Percentiles rank a stretch among this genome's conserved stretches.
Evolutionary conservation across 164 flowering plant species (phyloP).

Genomic region (Berberis thunbergii): DNA sequence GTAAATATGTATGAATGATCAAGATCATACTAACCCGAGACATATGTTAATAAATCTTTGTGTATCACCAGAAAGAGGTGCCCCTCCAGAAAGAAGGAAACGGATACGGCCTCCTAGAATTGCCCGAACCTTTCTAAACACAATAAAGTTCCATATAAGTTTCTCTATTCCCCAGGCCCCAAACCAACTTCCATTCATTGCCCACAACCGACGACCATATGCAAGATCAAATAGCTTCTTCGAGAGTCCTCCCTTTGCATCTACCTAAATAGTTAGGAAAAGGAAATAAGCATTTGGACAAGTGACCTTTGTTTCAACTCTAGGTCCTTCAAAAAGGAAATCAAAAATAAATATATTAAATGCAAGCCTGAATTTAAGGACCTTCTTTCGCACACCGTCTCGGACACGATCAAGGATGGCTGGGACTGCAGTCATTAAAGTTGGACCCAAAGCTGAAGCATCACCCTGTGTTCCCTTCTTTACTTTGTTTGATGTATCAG

Average conservation of each 20-base stretch:
- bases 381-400: slow-evolving; percentile 90
- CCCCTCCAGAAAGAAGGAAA: slow-evolving; percentile 91
- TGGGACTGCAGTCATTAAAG: slow-evolving; percentile 90
- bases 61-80: slow-evolving; percentile 95
- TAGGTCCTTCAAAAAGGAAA: slow-evolving; percentile 1
- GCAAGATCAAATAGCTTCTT: slow-evolving; percentile 73
- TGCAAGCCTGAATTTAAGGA: slow-evolving; percentile 13
- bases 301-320: background rate
- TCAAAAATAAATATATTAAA: background rate
- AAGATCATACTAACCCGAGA: slow-evolving; percentile 59
- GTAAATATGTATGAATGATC: background rate
- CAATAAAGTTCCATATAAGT: slow-evolving; percentile 66
- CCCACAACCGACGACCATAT: slow-evolving; percentile 70
- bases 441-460: slow-evolving; percentile 67
- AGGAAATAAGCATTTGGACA: background rate
- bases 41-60: slow-evolving; percentile 97
- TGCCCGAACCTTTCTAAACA: slow-evolving; percentile 76
- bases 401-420: slow-evolving; percentile 98
- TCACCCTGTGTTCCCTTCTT: slow-evolving; percentile 93
- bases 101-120: slow-evolving; percentile 86
- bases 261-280: slow-evolving; percentile 42
- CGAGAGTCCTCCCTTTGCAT: slow-evolving; percentile 76
- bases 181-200: slow-evolving; percentile 93
- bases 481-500: slow-evolving; percentile 86
- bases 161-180: slow-evolving; percentile 97